Base-by-base conservation (phyloP, 345 rosid genomes). In the Sonneratia caseolaris region DNA sequence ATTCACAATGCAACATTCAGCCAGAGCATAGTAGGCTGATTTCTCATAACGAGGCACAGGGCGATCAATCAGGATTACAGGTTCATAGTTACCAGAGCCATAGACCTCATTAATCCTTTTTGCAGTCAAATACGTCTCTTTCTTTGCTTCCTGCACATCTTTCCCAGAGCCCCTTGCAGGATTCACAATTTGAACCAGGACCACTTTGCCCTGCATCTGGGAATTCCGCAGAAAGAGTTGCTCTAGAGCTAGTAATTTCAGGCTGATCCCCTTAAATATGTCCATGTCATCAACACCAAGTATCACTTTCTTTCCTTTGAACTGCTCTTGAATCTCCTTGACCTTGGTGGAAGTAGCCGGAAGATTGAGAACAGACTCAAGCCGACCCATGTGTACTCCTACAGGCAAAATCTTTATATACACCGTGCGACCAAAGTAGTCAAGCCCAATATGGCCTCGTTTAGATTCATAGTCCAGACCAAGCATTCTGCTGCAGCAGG, bases 271-370 rank as follows among this genome's bases (percentile, higher is more conserved):
- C 68, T 90, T 88, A 51, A 90, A 88, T 66, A 90, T 90, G 82
- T 90, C 96, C 93, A 90, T 90, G 79, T 90, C 93, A 55, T 90
- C 93, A 0, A 90, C 68, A n/a, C 96, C 96, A 27, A 90, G 83
- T 76, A 90, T 86, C 76, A 90, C 15, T 75, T 82, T 90, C 65
- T 80, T 86, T 47, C 93, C 96, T 11, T 79, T 82, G 42, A 84
- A 90, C 64, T 79, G 84, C 74, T 83, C 78, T 71, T 81, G 80
- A 40, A 90, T 84, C 78, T 88, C 93, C 72, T 81, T 84, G 77
- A 85, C 75, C 75, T 86, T 90, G 15, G 78, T 80, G 36, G 86
- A 81, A 68, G 96, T 86, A 7, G 86, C 77, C 1, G 91, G 78
- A 66, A 85, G 86, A 76, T 88, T 84, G 81, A 90, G 73, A 38